Percentiles rank a stretch among this genome's conserved stretches.
These are phyloP conservation scores for Meyerozyma smithsonii DNA, from an alignment of 1,139 yeast species.

Conservation along the genomic window DNA sequence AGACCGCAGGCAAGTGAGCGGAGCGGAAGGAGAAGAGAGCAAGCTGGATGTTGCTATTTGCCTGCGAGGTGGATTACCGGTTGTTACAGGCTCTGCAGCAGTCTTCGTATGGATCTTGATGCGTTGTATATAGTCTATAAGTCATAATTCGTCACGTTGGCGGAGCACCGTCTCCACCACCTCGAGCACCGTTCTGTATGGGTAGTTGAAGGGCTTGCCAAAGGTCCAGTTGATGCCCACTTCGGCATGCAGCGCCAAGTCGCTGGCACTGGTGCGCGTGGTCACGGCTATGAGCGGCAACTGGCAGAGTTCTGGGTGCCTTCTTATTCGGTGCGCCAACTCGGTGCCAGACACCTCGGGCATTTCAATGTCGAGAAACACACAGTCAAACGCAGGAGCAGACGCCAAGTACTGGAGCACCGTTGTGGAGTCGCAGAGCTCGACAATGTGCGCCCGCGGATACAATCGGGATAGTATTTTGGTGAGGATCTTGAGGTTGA, in stretches of 20 bases:
- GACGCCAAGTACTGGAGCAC: slow-evolving; percentile 19
- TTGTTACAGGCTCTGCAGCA: not conserved
- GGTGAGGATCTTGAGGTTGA: slow-evolving; percentile 36
- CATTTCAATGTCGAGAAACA: slow-evolving; percentile 46
- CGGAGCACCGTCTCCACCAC: slow-evolving; percentile 14
- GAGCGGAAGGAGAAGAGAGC: not conserved
- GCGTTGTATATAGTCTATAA: slow-evolving; percentile 1
- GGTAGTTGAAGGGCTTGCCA: slow-evolving; percentile 35
- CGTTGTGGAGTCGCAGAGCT: slow-evolving; percentile 28
- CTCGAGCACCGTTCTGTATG: slow-evolving; percentile 15
- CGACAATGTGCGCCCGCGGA: slow-evolving; percentile 28
- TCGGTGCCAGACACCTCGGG: slow-evolving; percentile 42
- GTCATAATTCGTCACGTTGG: slow-evolving; percentile 1
- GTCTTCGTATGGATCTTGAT: not conserved
- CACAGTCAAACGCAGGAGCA: slow-evolving; percentile 24
- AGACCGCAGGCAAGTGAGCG: slow-evolving; percentile 32
- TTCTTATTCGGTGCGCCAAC: slow-evolving; percentile 28
- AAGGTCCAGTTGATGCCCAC: slow-evolving; percentile 41
- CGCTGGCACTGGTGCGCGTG: slow-evolving; percentile 25
- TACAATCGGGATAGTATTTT: slow-evolving; percentile 30
- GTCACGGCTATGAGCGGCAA: slow-evolving; percentile 43
- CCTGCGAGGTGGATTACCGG: not conserved
- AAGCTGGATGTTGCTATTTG: too few relatives aligned
- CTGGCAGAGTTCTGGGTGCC: slow-evolving; percentile 11
- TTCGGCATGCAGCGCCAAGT: slow-evolving; percentile 25